phyloP scores from a whole-genome alignment of 768 basidiomycete species.

The Mycena metata region DNA sequence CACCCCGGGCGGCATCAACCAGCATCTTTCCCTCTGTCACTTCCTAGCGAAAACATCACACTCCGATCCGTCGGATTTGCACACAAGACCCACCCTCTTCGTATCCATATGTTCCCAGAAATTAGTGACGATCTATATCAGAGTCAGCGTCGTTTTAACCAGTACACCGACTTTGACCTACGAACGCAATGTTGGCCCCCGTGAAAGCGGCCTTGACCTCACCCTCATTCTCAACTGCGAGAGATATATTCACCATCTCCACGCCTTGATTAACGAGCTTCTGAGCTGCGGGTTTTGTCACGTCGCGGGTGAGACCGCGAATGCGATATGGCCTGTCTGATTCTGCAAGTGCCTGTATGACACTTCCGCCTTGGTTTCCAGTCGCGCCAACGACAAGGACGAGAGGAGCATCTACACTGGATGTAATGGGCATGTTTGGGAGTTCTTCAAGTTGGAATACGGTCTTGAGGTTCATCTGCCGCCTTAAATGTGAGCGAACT shows the following conservation, averaged over 20 bases:
- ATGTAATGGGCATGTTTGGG: constrained; percentile 5
- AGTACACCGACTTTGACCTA: not conserved
- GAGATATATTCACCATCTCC: constrained; percentile 16
- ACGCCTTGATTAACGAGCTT: constrained; percentile 16
- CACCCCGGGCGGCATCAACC: constrained; percentile 20
- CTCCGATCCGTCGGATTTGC: not conserved
- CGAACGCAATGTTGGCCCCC: constrained; percentile 13
- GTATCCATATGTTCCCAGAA: constrained; percentile 18
- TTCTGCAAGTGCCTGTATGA: constrained; percentile 6
- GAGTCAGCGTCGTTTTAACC: not conserved
- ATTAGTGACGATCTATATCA: constrained; percentile 17
- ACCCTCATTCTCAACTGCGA: constrained; percentile 1
- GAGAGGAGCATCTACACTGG: not conserved
- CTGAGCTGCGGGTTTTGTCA: constrained; percentile 19
- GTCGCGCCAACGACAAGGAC: constrained; percentile 25
- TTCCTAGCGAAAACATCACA: constrained; percentile 8
- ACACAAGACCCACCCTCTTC: not conserved
- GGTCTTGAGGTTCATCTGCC: no score
- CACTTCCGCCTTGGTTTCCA: constrained; percentile 24
- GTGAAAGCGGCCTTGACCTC: constrained; percentile 4
- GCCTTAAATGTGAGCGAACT: no score
- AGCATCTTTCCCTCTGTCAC: constrained; percentile 18
- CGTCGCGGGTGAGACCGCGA: constrained; percentile 27
- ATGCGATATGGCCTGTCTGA: constrained; percentile 26
- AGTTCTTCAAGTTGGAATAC: no score